Conservation (phyloP, 2,329 filamentous ascomycete species). For the Fusarium agapanthi region DNA sequence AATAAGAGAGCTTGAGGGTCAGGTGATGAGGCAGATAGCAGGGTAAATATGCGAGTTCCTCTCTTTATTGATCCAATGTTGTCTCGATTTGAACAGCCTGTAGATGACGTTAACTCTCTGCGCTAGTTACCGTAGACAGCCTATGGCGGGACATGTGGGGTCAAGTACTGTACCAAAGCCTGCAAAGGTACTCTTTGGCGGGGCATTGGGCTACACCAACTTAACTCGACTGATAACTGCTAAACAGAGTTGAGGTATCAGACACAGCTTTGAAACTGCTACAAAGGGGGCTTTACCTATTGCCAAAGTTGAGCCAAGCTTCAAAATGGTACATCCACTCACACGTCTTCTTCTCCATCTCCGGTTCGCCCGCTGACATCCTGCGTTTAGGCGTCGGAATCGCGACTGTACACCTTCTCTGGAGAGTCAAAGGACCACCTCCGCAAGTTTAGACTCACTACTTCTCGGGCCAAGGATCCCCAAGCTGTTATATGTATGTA, state of each 20-base stretch:
- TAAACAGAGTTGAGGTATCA: not conserved
- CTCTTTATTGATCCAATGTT: constrained; percentile 8
- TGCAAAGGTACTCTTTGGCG: constrained; percentile 30
- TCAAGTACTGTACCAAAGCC: not conserved
- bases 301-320: not conserved
- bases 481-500: constrained; percentile 94
- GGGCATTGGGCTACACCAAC: constrained; percentile 21
- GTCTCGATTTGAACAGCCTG: constrained; percentile 4
- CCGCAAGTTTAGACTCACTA: constrained; percentile 92
- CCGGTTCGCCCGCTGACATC: constrained; percentile 18
- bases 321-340: constrained; percentile 28
- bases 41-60: constrained; percentile 11
- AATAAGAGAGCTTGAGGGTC: constrained; percentile 2
- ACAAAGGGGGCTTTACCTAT: not conserved
- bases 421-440: constrained; percentile 88
- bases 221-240: constrained; percentile 22
- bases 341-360: not conserved
- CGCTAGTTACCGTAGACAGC: not conserved
- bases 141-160: constrained; percentile 27
- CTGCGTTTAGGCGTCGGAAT: constrained; percentile 69
- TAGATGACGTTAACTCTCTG: constrained; percentile 32
- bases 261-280: constrained; percentile 6
- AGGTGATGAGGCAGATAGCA: not conserved
- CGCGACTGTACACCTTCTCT: constrained; percentile 91
- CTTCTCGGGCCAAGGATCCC: constrained; percentile 84